A percentile compares a stretch with the other conserved stretches of the same genome.
phyloP scores from a whole-genome alignment of 495 filamentous ascomycete genomes.

The Tirmania nivea region DNA sequence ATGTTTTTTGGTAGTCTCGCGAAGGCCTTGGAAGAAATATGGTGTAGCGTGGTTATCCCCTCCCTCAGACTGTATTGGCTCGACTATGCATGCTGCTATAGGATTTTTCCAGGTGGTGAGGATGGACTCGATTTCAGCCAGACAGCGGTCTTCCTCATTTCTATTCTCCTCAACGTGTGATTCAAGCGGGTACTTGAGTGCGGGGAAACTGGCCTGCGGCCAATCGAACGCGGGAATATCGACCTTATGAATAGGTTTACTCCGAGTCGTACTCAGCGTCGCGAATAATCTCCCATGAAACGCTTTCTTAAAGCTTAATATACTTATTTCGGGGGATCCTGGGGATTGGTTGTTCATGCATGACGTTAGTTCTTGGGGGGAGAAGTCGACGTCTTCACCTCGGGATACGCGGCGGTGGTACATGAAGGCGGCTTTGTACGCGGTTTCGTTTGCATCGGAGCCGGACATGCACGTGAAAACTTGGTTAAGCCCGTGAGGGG shows the following conservation, averaged over 20 bases:
- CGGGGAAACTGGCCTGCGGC: conserved; percentile 86
- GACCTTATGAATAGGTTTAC: conserved; percentile 94
- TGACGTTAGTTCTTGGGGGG: conserved; percentile 51
- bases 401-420: conserved; percentile 77
- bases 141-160: conserved; percentile 60
- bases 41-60: conserved; percentile 97
- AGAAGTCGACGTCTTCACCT: conserved; percentile 70
- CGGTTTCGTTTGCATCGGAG: conserved; percentile 96
- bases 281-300: conserved; percentile 97
- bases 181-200: conserved; percentile 76
- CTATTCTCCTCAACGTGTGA: conserved; percentile 64
- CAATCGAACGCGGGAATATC: conserved; percentile 98
- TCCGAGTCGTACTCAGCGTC: conserved; percentile 75
- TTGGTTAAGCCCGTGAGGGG: conserved; percentile 78
- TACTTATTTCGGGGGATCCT: conserved; percentile 64
- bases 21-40: conserved; percentile 74
- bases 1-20: conserved; percentile 66
- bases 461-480: conserved; percentile 94
- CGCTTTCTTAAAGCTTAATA: conserved; percentile 76
- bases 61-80: conserved; percentile 95
- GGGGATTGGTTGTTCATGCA: conserved; percentile 74
- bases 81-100: conserved; percentile 73
- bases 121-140: conserved; percentile 71
- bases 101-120: conserved; percentile 48
- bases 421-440: conserved; percentile 98